These are phyloP conservation scores for Tulasnella sp. DNA, from an alignment of 768 basidiomycete genomes.

Conservation along the genomic window DNA sequence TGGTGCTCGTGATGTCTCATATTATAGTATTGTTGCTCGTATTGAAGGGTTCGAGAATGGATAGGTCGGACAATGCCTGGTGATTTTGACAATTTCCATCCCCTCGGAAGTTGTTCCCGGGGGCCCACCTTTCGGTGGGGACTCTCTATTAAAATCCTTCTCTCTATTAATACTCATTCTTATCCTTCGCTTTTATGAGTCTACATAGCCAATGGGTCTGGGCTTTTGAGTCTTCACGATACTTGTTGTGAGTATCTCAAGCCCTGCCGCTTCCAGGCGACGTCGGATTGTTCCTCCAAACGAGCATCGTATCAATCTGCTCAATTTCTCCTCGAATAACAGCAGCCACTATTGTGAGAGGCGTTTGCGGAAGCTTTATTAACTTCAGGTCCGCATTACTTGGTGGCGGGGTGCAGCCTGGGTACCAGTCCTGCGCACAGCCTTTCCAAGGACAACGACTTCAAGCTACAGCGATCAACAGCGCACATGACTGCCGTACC, in stretches of 20 bases:
- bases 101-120: neutral
- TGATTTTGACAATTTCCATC: neutral
- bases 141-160: neutral
- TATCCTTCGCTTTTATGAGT: neutral
- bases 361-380: neutral
- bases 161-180: neutral
- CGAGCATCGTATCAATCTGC: neutral
- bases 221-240: neutral
- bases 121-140: neutral
- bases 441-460: no score
- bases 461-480: no score
- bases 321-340: neutral
- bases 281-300: neutral
- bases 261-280: no score
- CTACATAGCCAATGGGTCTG: neutral
- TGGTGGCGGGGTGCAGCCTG: no score
- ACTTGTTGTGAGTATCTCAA: no score
- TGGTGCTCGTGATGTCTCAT: neutral
- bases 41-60: neutral
- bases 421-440: no score
- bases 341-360: neutral
- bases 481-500: no score
- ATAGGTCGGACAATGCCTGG: neutral
- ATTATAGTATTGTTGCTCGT: neutral
- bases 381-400: neutral